Evolutionary conservation across 2,329 filamentous ascomycete genomes (phyloP).

Genomic region (Epichloe amarillans): DNA sequence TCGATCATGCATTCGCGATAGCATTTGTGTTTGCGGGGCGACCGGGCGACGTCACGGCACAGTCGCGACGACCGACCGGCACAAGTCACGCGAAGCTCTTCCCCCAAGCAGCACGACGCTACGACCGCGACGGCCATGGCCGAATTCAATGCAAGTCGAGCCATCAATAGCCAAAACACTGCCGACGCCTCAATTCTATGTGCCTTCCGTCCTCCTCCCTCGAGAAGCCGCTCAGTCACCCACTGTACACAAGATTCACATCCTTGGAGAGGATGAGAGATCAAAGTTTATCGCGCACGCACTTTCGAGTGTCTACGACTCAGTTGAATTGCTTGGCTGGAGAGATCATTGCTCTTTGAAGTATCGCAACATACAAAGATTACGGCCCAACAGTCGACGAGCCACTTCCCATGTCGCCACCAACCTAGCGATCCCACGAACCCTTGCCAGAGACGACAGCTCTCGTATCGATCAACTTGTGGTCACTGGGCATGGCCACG

Average conservation of each 20-base stretch:
- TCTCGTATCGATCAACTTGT: constrained; percentile 58
- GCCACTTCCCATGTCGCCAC: constrained; percentile 10
- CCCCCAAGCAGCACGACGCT: constrained; percentile 10
- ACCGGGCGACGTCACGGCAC: constrained; percentile 22
- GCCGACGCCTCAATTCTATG: constrained; percentile 15
- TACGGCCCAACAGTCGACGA: constrained; percentile 10
- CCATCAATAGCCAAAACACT: constrained; percentile 1
- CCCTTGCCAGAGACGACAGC: constrained; percentile 16
- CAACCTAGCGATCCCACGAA: constrained; percentile 9
- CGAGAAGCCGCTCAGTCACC: constrained; percentile 18
- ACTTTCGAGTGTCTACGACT: constrained; percentile 27
- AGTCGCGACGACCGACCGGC: constrained; percentile 12
- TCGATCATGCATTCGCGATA: constrained; percentile 29
- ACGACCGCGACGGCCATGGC: constrained; percentile 12
- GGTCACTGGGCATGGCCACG: constrained; percentile 45
- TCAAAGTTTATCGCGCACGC: constrained; percentile 29
- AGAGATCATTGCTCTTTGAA: constrained; percentile 12
- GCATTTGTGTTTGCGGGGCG: constrained; percentile 22
- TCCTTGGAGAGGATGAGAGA: constrained; percentile 27
- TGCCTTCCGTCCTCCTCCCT: constrained; percentile 24
- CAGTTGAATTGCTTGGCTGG: constrained; percentile 23
- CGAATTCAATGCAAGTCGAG: constrained; percentile 8
- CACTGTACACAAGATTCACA: constrained; percentile 26
- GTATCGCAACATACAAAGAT: constrained; percentile 19
- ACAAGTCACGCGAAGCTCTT: constrained; percentile 11